Base-by-base conservation (phyloP, 208 protist genomes). In the Wallacemonas sp. region DNA sequence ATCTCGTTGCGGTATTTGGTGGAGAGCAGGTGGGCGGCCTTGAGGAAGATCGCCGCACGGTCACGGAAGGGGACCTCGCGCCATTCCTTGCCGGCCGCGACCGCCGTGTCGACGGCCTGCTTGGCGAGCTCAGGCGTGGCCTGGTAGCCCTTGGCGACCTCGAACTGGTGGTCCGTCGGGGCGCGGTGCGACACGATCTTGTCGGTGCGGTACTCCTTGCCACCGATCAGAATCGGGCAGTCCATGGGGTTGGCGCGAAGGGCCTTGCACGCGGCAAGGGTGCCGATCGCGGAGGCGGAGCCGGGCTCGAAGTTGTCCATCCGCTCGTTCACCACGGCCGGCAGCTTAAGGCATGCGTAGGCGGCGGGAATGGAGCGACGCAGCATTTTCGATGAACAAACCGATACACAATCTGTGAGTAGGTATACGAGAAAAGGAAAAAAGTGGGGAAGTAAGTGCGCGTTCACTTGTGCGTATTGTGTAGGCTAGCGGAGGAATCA, bases 1-100 rank as follows among this genome's bases (percentile, higher is more conserved):
- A 98, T 78, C 26, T 93, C 83, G 37, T 87, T 17, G 32, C 94
- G 83, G 65, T 93, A 96, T 63, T 89, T 93, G 41, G 92, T 89
- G 5, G 86, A 76, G 3, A 97, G 79, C 19, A 97, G 82, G 62
- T 97, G 92, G 8, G 91, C 87, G 8, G 90, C 88, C 65, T 97
- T 97, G 26, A 98, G 81, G 77, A 98, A 98, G 55, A 99, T 88
- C 8, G 95, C 89, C 0, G 89, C 76, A 17, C 96, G 92, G 19
- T 98, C 82, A 42, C 97, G 85, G 60, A 96, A 98, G 26, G 93
- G 75, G 53, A 91, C 65, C 21, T 74, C 50, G 22, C 81, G 78
- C 94, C 93, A 98, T 58, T 77, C 62, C 48, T 78, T 69, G 24
- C 83, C 78, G 2, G 95, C 93, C 12, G 59, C 63, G n/a, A 98